A percentile compares a stretch with the other conserved stretches of the same genome.
Evolutionary conservation across 2,329 filamentous ascomycete species (phyloP).

Genomic region (Cytospora piceae): DNA sequence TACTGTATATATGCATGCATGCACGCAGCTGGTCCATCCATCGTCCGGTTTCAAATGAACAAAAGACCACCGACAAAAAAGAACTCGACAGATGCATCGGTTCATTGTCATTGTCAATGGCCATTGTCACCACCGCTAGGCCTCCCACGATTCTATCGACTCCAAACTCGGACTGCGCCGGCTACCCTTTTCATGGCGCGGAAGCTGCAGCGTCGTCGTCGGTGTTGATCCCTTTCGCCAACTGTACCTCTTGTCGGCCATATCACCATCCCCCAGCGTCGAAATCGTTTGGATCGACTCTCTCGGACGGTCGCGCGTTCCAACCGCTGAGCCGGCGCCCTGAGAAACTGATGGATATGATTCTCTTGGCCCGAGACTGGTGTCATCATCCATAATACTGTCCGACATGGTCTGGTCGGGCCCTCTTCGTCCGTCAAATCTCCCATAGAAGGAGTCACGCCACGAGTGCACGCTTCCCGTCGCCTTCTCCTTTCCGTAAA

Average conservation of each 20-base stretch:
- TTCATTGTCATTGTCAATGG: no score
- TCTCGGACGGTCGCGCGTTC: neutral
- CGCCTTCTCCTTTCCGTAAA: neutral
- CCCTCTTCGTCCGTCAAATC: neutral
- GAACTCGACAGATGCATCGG: neutral
- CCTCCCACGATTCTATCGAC: slow-evolving; percentile 15
- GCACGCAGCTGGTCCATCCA: neutral
- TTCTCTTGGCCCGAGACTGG: neutral
- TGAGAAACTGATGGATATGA: neutral
- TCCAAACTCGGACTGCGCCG: neutral
- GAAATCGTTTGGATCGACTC: neutral
- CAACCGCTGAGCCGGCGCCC: neutral
- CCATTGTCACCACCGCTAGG: neutral
- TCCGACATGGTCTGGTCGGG: slow-evolving; percentile 7
- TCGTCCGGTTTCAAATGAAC: neutral
- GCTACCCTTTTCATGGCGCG: neutral
- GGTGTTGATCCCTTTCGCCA: neutral
- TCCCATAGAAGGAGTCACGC: neutral
- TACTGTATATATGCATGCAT: no score
- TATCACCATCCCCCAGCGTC: neutral
- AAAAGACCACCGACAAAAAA: neutral
- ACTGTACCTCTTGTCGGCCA: neutral
- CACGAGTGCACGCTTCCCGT: neutral
- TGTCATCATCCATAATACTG: neutral
- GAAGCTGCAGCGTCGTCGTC: neutral